These are phyloP conservation scores for Solanum chacoense DNA, from an alignment of 305 asterid genomes.

Conservation along the genomic window DNA sequence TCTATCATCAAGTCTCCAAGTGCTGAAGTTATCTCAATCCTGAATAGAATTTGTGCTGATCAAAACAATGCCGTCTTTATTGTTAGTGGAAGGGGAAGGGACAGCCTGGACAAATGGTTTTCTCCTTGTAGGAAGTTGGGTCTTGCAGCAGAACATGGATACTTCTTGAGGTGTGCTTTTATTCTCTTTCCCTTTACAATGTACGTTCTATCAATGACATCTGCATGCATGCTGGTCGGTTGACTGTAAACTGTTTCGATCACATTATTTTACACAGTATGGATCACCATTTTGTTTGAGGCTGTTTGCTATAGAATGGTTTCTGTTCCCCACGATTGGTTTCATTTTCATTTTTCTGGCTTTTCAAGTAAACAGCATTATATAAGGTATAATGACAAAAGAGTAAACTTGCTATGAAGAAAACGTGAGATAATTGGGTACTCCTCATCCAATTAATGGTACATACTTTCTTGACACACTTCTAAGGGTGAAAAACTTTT, in stretches of 20 bases:
- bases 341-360: background rate
- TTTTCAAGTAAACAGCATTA: background rate
- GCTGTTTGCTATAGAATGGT: background rate
- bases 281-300: background rate
- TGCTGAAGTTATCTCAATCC: slow-evolving; percentile 54
- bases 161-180: slow-evolving; percentile 56
- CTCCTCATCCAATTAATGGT: background rate
- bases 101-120: slow-evolving; percentile 76
- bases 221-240: background rate
- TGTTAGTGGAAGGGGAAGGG: slow-evolving; percentile 93
- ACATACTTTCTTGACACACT: background rate
- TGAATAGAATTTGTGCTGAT: slow-evolving; percentile 61
- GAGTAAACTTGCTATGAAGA: background rate
- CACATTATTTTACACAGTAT: background rate
- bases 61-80: slow-evolving; percentile 57
- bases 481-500: background rate
- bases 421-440: background rate
- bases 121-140: slow-evolving; percentile 71
- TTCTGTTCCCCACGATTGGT: background rate
- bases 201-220: background rate
- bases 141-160: slow-evolving; percentile 96
- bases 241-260: background rate
- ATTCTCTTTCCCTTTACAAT: background rate
- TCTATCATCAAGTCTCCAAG: slow-evolving; percentile 65
- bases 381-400: background rate